Conservation (phyloP, 2,329 filamentous ascomycete genomes). For the Colletotrichum sp. region DNA sequence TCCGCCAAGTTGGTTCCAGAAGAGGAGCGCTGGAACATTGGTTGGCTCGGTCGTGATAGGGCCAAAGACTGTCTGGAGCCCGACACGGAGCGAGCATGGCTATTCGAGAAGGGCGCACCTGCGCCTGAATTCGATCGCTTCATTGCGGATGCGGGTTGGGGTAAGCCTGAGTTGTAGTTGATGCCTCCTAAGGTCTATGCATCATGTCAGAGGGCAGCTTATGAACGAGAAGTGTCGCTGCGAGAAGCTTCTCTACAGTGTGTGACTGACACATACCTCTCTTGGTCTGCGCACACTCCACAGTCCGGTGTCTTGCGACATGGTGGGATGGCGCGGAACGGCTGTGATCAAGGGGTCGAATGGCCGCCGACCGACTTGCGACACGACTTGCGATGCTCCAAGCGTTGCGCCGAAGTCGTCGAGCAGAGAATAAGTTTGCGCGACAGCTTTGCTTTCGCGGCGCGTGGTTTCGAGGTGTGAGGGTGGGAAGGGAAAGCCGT, state of each 20-base stretch:
- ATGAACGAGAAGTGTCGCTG: neutral
- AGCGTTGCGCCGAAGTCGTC: too few species aligned
- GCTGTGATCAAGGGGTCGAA: neutral
- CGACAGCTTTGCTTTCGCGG: neutral
- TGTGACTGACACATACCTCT: constrained; percentile 68
- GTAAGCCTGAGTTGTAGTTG: constrained; percentile 83
- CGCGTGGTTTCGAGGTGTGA: neutral
- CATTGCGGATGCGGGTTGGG: constrained; percentile 90
- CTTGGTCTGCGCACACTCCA: constrained; percentile 92
- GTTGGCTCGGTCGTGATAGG: constrained; percentile 82
- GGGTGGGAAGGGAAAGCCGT: neutral
- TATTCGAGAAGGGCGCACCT: constrained; percentile 66
- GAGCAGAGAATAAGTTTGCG: neutral
- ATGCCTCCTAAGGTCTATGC: constrained; percentile 83
- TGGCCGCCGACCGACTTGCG: neutral
- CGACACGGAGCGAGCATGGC: constrained; percentile 83
- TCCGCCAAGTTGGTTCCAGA: constrained; percentile 83
- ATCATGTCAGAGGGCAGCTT: neutral
- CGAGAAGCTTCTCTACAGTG: neutral
- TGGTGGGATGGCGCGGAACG: constrained; percentile 43
- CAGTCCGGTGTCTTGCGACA: constrained; percentile 87
- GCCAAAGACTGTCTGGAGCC: constrained; percentile 87
- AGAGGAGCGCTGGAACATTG: constrained; percentile 84
- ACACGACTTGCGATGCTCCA: neutral
- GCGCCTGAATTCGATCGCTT: constrained; percentile 87